phyloP scores from a whole-genome alignment of 768 basidiomycete genomes.

The Macrolepiota fuliginosa region DNA sequence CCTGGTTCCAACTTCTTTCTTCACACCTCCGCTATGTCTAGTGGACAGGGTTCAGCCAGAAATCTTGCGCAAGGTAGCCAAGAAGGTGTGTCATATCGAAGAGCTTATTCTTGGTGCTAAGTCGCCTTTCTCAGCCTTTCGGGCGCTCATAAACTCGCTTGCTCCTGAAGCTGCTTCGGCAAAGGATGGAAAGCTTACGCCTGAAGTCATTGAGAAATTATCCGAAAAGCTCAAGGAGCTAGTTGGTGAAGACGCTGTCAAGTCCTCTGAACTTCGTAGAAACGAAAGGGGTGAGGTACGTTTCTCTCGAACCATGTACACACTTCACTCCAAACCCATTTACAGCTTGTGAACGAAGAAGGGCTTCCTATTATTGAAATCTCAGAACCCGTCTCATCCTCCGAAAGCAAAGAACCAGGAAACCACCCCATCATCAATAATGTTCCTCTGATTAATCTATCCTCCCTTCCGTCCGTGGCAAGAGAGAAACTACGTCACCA shows the following conservation, averaged over 20 bases:
- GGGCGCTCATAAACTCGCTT: slow-evolving; percentile 38
- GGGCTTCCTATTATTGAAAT: slow-evolving; percentile 81
- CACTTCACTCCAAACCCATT: slow-evolving; percentile 19
- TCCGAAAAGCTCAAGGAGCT: slow-evolving; percentile 62
- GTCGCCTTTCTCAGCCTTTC: slow-evolving; percentile 29
- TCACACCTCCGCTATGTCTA: slow-evolving; percentile 12
- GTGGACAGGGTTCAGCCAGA: slow-evolving; percentile 19
- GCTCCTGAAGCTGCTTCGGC: slow-evolving; percentile 26
- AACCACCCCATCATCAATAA: slow-evolving; percentile 32
- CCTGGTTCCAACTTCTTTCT: not conserved
- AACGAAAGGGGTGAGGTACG: slow-evolving; percentile 67
- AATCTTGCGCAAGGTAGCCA: slow-evolving; percentile 27
- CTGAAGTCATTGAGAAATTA: slow-evolving; percentile 50
- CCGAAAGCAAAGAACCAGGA: slow-evolving; percentile 14
- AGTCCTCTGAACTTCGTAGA: slow-evolving; percentile 30
- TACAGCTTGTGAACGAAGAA: slow-evolving; percentile 70
- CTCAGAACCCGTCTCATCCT: slow-evolving; percentile 48
- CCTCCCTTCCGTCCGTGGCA: slow-evolving; percentile 42
- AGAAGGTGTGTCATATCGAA: slow-evolving; percentile 22
- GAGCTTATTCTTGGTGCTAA: not conserved
- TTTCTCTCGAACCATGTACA: slow-evolving; percentile 14
- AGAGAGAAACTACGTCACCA: slow-evolving; percentile 52
- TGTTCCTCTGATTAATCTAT: slow-evolving; percentile 43
- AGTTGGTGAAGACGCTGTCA: slow-evolving; percentile 40
- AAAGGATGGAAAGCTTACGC: slow-evolving; percentile 31